phyloP scores from a whole-genome alignment of 2,329 filamentous ascomycete species.

The Neobulgaria alba region DNA sequence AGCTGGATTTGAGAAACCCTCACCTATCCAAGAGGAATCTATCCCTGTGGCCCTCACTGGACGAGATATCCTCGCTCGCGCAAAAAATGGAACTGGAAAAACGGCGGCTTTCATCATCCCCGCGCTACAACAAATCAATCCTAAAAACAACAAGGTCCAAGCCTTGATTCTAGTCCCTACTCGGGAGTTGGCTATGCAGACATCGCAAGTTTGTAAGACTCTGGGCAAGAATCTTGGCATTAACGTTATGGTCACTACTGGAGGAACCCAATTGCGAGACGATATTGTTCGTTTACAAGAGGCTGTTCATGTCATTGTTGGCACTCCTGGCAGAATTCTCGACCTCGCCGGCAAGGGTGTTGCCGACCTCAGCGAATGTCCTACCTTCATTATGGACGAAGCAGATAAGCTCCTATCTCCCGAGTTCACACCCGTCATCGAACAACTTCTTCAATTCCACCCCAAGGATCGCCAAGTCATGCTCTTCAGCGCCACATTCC shows the following conservation, averaged over 20 bases:
- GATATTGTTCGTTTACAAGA: slow-evolving; percentile 94
- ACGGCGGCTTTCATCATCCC: slow-evolving; percentile 97
- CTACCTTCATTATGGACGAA: slow-evolving; percentile 99
- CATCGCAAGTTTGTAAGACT: slow-evolving; percentile 97
- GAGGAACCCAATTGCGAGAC: slow-evolving; percentile 88
- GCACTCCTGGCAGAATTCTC: slow-evolving; percentile 91
- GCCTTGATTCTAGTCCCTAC: slow-evolving; percentile 94
- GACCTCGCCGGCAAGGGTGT: slow-evolving; percentile 95
- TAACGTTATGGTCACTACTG: slow-evolving; percentile 99
- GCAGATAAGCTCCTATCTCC: slow-evolving; percentile 94
- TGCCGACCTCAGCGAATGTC: slow-evolving; percentile 89
- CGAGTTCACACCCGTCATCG: slow-evolving; percentile 95
- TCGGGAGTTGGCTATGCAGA: slow-evolving; percentile 93
- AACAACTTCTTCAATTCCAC: slow-evolving; percentile 90
- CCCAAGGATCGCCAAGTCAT: slow-evolving; percentile 98
- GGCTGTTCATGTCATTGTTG: slow-evolving; percentile 93
- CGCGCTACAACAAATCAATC: slow-evolving; percentile 89
- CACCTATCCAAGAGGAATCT: slow-evolving; percentile 97
- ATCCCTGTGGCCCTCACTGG: slow-evolving; percentile 95
- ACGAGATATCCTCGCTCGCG: slow-evolving; percentile 87
- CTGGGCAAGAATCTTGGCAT: slow-evolving; percentile 93
- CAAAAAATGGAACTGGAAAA: slow-evolving; percentile 98
- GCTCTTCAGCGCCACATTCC: slow-evolving; percentile 98
- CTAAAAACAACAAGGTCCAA: slow-evolving; percentile 93
- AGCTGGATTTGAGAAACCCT: slow-evolving; percentile 96